Evolutionary conservation across 2,329 filamentous ascomycete species (phyloP), one percentile per base, ranked within the genome.

Genomic region (Sarocladium brachiariae): DNA sequence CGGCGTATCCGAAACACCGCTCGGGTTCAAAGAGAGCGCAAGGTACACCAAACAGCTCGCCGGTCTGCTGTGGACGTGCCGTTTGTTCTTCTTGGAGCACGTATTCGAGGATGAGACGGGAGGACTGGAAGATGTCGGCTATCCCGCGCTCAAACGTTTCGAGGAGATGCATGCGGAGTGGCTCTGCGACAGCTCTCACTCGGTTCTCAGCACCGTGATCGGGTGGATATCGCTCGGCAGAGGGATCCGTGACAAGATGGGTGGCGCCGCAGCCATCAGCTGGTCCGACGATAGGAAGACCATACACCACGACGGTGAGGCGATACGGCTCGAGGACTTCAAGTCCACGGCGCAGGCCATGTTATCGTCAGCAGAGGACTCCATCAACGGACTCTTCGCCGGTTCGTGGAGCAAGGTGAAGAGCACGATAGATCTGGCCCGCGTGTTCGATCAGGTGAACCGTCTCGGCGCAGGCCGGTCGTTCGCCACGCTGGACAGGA

Each of bases 61-160:
- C 2, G 52, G 34, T 3, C 10, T 55, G 25, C 35, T 54, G 18
- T 55, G 33, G 52, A 34, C 45, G 35, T 24, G 11, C 16, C 45
- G 49, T 21, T 35, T 55, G 8, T 55, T 55, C 27, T 55, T 54
- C 39, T 30, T 55, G 7, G 52, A 54, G 54, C 2, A 35, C 7
- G 14, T 35, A 3, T 53, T 54, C 21, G 25, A 51, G 37, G 35
- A 43, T 27, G 11, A 47, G 37, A 47, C 47, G 18, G 24, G 1
- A 10, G 47, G 48, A 9, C 31, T 24, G 8, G 51, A 53, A 1
- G 24, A 55, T 45, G 37, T 55, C 13, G 24, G 43, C 19, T 27
- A 51, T 6, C 34, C 51, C 4, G 35, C 33, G n/a, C 39, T 52
- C 18, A 19, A 50, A n/a, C 19, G 21, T 19, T 55, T 55, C 39